Base-by-base conservation (phyloP, 805 yeast genomes). In the Helenozyma rhizophorensis region DNA sequence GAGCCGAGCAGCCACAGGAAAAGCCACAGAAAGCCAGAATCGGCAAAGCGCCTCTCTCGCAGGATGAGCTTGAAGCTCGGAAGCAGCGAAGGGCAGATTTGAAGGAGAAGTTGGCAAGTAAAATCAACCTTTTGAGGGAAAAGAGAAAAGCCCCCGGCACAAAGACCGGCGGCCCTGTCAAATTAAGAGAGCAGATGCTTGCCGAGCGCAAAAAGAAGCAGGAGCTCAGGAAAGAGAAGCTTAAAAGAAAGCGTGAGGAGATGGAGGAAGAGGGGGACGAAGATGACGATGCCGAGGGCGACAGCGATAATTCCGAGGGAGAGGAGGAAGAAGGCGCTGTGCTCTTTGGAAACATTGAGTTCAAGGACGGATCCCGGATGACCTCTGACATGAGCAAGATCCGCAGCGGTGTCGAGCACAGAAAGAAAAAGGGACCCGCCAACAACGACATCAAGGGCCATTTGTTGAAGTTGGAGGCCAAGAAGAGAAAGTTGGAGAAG, bases 131-230 rank as follows among this genome's bases (percentile, higher is more conserved):
- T 7, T 51, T 93, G 62, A 78, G 80, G 45, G 88, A 80, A 34
- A 83, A 76, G 59, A 78, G 99, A 55, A 89, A 83, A 50, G 98
- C 97, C 1, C 93, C 94, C 1, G 97, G 97, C 2, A 65, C 89
- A 1, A 80, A 77, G 28, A 78, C 70, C 4, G 67, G 72, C 4
- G 96, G 96, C 15, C 93, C 96, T 0, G 88, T 89, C 11, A 72
- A 79, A 38, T 84, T 90, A 9, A 72, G 97, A 58, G 94, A 87
- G 45, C 89, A 82, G 25, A 78, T 84, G 31, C 61, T 85, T 33
- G 78, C 72, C 23, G 83, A 78, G 45, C 75, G 95, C 40, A 66
- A 68, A 42, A 54, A 51, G 31, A 70, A 68, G 40, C 70, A 65
- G 32, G 74, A 70, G 34, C 46, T 58, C 36, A 73, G 67, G 53